Conservation (phyloP, 129 eudicot species). For the Centaurea solstitialis region DNA sequence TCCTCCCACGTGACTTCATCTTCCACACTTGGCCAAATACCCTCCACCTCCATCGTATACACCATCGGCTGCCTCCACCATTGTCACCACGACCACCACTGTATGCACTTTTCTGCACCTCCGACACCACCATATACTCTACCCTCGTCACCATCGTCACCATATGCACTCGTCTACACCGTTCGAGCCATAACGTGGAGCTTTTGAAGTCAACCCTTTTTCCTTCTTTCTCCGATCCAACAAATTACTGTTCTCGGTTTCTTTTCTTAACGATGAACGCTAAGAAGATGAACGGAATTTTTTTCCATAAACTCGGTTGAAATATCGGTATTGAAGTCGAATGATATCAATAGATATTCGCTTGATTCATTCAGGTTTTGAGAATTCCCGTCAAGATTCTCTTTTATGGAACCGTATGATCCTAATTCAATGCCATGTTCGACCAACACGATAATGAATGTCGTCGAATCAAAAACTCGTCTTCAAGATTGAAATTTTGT, state of each 20-base stretch:
- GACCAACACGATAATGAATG: conserved; percentile 43
- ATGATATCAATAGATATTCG: conserved; percentile 37
- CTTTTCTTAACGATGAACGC: conserved; percentile 38
- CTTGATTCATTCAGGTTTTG: conserved; percentile 35
- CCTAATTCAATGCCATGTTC: conserved; percentile 12
- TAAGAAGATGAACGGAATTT: conserved; percentile 48
- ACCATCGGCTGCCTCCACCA: too few species aligned
- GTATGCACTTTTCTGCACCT: too few species aligned
- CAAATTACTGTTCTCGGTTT: conserved; percentile 20
- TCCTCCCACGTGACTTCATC: too few species aligned
- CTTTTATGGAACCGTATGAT: conserved; percentile 28
- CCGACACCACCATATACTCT: too few species aligned
- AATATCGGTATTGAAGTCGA: conserved; percentile 43
- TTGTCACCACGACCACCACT: too few species aligned
- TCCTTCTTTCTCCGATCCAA: conserved; percentile 41
- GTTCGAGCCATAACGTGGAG: conserved; percentile 45
- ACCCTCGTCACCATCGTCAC: too few species aligned
- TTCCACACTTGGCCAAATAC: too few species aligned
- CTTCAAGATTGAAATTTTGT: conserved; percentile 35
- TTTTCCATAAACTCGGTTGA: conserved; percentile 16
- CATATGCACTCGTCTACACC: too few species aligned
- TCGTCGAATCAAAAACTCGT: conserved; percentile 36
- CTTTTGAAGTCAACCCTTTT: conserved; percentile 60
- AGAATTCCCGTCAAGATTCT: conserved; percentile 5
- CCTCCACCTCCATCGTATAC: too few species aligned